Conservation (phyloP, 371 early-diverging fungal genomes). For the Mucor lusitanicus region DNA sequence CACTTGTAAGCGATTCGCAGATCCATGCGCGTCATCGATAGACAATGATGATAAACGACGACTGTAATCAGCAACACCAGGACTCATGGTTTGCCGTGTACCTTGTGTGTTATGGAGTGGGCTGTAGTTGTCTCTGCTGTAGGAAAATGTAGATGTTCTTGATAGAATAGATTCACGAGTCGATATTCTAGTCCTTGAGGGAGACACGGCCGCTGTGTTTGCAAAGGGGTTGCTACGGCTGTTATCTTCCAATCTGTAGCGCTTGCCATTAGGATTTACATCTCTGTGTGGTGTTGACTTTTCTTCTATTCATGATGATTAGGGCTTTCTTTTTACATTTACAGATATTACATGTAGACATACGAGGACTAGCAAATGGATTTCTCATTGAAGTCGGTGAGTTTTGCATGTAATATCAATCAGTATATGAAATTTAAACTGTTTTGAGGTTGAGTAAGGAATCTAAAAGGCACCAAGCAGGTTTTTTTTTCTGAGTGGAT, state of each 20-base stretch:
- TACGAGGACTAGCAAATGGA: background rate
- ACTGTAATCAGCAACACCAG: background rate
- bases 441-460: no score
- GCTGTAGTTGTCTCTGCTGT: background rate
- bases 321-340: background rate
- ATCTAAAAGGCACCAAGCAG: no score
- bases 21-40: background rate
- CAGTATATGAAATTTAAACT: no score
- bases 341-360: background rate
- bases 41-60: background rate
- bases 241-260: background rate
- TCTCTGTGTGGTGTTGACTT: slow-evolving; percentile 3
- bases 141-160: background rate
- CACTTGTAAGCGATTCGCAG: background rate
- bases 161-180: slow-evolving; percentile 11
- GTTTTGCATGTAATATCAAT: background rate
- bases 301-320: background rate
- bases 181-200: background rate
- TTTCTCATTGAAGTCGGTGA: background rate
- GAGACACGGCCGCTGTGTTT: background rate
- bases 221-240: background rate
- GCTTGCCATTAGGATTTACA: background rate
- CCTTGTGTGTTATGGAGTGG: background rate
- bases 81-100: background rate
- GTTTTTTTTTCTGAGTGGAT: no score